Conservation (phyloP, 1,284 basidiomycete genomes). For the Puccinia triticina region DNA sequence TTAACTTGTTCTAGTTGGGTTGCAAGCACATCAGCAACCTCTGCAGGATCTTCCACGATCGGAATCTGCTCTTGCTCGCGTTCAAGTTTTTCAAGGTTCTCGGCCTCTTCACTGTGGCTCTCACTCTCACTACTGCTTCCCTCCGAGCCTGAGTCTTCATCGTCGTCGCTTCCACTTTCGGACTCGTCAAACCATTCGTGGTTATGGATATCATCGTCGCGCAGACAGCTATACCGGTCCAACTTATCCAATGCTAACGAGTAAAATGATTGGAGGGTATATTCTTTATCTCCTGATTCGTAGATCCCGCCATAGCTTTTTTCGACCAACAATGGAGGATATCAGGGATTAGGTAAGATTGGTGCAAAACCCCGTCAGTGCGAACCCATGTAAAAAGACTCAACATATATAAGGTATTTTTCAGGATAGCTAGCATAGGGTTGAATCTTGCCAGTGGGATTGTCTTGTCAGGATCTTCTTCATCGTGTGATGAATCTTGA, state of each 20-base stretch:
- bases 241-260: conserved; percentile 77
- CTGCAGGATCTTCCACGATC: neutral
- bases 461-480: conserved; percentile 73
- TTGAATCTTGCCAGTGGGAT: conserved; percentile 82
- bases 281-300: conserved; percentile 77
- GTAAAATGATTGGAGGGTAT: conserved; percentile 82
- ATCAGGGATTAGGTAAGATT: neutral
- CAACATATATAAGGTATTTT: conserved; percentile 82
- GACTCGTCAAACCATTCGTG: conserved; percentile 61
- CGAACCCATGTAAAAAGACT: neutral
- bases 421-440: conserved; percentile 82
- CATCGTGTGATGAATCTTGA: conserved; percentile 56
- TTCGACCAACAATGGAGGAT: neutral
- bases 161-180: conserved; percentile 57
- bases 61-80: neutral
- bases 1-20: conserved; percentile 32
- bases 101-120: conserved; percentile 63
- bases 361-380: neutral
- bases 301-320: conserved; percentile 72
- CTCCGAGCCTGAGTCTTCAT: conserved; percentile 52
- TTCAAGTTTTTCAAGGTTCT: conserved; percentile 25
- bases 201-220: conserved; percentile 68
- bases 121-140: conserved; percentile 60
- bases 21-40: neutral
- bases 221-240: conserved; percentile 74